Evolutionary conservation across 2,329 filamentous ascomycete genomes (phyloP), one percentile per base, ranked within the genome.

Genomic region (Phialophora macrospora): DNA sequence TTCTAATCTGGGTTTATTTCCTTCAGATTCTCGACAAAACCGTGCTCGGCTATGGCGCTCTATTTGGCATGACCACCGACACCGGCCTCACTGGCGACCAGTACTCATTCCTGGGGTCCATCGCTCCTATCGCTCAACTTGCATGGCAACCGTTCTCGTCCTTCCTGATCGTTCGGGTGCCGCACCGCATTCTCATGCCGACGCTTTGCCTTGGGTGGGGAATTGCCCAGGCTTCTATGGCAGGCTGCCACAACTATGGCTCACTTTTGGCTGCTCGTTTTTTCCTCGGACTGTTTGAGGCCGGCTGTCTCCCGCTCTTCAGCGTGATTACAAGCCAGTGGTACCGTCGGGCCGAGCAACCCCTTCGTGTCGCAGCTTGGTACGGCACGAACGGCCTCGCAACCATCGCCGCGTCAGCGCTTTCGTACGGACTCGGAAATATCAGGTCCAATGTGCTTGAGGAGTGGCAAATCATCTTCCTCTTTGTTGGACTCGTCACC

Each of bases 321-420:
- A 75, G 75, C 52, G 74, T 81, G 26, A 81, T 81, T 56, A 82
- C 80, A 0, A 78, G 77, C 44, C 77, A 80, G 41, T 81, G 80
- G 80, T 82, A 82, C 68, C 76, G 79, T 12, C 77, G 78, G 61
- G 80, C 80, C 4, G 87, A 90, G 71, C 88, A 90, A 74, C 86
- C 87, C 0, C 74, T 88, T 28, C 81, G 88, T 0, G 82, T 89
- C 2, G 86, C 86, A 0, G 82, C 83, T n/a, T 90, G 88, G 88
- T 90, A 90, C 69, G 80, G 84, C 3, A 88, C 85, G 0, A 89
- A 86, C 59, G 86, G 86, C 0, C 65, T 82, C 0, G 84, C 84
- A 0, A 87, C 82, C 5, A 85, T 88, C 48, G 74, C 86, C 12
- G 86, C 85, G 0, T 84, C 84, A 0, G 79, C 81, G 0, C 72